These are phyloP conservation scores for Nissolia schottii DNA, from an alignment of 306 rosid genomes.

Conservation along the genomic window DNA sequence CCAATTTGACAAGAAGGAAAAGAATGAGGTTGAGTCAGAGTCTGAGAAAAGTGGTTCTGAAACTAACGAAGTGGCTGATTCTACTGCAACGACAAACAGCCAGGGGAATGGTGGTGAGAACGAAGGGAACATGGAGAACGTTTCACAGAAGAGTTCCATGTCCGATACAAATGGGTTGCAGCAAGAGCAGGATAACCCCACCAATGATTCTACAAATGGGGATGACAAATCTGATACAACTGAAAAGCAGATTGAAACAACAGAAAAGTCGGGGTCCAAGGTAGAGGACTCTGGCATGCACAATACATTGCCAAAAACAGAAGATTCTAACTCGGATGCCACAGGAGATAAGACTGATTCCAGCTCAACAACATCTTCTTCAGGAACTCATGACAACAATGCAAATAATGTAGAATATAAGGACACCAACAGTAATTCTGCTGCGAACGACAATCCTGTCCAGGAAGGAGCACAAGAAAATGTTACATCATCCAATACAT, in stretches of 20 bases:
- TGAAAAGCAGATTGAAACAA: conserved; percentile 31
- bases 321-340: conserved; percentile 28
- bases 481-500: conserved; percentile 29
- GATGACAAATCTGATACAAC: conserved; percentile 16
- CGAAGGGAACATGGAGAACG: conserved; percentile 29
- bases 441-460: conserved; percentile 29
- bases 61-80: conserved; percentile 30
- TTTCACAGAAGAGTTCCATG: conserved; percentile 24
- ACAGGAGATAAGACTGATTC: conserved; percentile 37
- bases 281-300: conserved; percentile 35
- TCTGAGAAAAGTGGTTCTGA: conserved; percentile 38
- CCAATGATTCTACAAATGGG: conserved; percentile 11
- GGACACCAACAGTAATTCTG: conserved; percentile 29
- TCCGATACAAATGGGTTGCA: conserved; percentile 27
- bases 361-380: conserved; percentile 29
- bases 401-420: conserved; percentile 30
- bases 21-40: conserved; percentile 38
- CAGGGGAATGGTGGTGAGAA: conserved; percentile 38
- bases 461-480: conserved; percentile 36
- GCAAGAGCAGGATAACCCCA: conserved; percentile 27
- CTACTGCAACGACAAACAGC: conserved; percentile 18
- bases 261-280: conserved; percentile 37
- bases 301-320: conserved; percentile 8
- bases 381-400: conserved; percentile 28
- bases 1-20: conserved; percentile 47